phyloP scores from a whole-genome alignment of 306 rosid species.

The Castanea sativa region DNA sequence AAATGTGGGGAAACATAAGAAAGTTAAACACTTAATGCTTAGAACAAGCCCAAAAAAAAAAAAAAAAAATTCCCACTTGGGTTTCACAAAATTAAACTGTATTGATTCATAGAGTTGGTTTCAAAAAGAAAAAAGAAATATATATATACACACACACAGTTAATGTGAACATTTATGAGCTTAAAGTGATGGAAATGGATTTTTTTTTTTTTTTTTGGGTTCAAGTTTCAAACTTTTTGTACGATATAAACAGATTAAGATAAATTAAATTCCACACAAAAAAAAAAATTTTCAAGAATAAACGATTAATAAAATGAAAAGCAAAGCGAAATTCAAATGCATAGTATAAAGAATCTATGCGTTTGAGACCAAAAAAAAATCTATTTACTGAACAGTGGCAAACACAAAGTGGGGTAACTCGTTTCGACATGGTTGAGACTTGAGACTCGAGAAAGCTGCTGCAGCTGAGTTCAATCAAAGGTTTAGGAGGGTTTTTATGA shows the following conservation, averaged over 20 bases:
- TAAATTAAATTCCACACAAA: neutral
- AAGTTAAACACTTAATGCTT: too few species aligned
- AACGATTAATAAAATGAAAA: neutral
- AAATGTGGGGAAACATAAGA: too few species aligned
- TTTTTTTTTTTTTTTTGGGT: too few species aligned
- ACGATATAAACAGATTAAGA: neutral
- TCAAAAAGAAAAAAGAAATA: too few species aligned
- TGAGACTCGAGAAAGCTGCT: neutral
- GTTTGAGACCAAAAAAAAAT: neutral
- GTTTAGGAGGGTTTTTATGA: neutral
- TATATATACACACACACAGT: too few species aligned
- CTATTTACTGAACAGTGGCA: neutral
- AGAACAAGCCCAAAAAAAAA: too few species aligned
- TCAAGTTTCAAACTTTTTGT: neutral
- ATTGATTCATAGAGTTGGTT: too few species aligned
- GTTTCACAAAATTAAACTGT: too few species aligned
- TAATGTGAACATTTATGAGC: too few species aligned
- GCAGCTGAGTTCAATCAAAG: neutral
- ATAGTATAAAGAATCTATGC: neutral
- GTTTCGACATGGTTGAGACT: neutral
- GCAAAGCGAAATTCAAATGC: neutral
- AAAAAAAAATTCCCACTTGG: too few species aligned
- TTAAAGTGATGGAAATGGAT: neutral
- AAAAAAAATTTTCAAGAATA: neutral
- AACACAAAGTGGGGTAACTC: neutral